Percentiles rank a stretch among this genome's conserved stretches.
Evolutionary conservation across 2,329 filamentous ascomycete genomes (phyloP).

Genomic region (Fonsecaea multimorphosa): DNA sequence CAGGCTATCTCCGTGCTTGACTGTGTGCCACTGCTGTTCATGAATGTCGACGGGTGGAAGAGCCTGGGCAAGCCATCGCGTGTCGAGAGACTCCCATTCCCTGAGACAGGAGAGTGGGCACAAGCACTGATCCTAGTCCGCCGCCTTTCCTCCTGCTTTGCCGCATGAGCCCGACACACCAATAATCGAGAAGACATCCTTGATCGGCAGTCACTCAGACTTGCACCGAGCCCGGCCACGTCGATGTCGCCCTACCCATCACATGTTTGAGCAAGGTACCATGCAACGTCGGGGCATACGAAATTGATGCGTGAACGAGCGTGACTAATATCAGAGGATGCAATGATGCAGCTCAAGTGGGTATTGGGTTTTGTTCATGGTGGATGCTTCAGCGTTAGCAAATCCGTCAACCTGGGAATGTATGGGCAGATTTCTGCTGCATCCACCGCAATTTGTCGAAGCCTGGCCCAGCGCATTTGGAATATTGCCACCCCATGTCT

Average conservation of each 20-base stretch:
- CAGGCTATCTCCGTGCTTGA: neutral
- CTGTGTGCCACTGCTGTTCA: neutral
- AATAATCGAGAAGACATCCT: neutral
- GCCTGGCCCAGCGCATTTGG: neutral
- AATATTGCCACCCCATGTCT: neutral
- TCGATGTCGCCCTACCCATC: neutral
- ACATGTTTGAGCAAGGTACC: neutral
- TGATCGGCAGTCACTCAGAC: neutral
- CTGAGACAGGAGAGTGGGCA: neutral
- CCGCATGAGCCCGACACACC: neutral
- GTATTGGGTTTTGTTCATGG: neutral
- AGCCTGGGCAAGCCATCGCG: neutral
- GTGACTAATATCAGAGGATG: neutral
- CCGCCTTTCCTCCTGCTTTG: neutral
- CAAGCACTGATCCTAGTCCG: neutral
- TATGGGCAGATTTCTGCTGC: neutral
- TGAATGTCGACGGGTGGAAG: neutral
- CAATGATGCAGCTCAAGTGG: neutral
- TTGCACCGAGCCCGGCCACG: neutral
- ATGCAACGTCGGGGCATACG: neutral
- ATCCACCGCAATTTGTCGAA: neutral
- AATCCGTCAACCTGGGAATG: neutral
- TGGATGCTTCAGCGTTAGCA: neutral
- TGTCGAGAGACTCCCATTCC: neutral
- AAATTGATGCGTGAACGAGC: neutral